Conservation (phyloP, 768 basidiomycete genomes). For the Pisolithus microcarpus region DNA sequence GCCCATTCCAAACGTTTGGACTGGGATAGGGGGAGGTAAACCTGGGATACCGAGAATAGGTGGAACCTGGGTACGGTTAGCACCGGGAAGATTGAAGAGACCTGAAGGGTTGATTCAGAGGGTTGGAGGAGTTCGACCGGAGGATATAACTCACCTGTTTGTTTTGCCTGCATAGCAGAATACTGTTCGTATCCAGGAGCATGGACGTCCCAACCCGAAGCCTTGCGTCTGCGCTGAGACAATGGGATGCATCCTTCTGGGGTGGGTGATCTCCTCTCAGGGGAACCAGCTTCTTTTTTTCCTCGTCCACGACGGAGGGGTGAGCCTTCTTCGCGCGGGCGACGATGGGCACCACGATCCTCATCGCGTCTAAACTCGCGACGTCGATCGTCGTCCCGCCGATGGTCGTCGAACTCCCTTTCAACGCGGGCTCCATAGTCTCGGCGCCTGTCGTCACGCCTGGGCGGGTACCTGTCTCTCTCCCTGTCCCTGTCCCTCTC, state of each 20-base stretch:
- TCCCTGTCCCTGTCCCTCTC: constrained; percentile 31
- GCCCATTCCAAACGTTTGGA: constrained; percentile 81
- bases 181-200: constrained; percentile 95
- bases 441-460: constrained; percentile 46
- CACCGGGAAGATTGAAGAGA: constrained; percentile 93
- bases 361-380: constrained; percentile 41
- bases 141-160: constrained; percentile 44
- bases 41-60: constrained; percentile 78
- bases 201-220: constrained; percentile 94
- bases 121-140: constrained; percentile 3
- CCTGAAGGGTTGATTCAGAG: constrained; percentile 39
- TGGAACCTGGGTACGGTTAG: constrained; percentile 82
- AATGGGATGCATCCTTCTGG: constrained; percentile 41
- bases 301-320: too few relatives aligned
- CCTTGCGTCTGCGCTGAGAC: constrained; percentile 80
- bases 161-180: constrained; percentile 94
- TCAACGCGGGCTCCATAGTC: constrained; percentile 38
- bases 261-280: constrained; percentile 81
- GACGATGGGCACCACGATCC: constrained; percentile 24
- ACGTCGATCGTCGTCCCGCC: constrained; percentile 46
- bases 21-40: constrained; percentile 75
- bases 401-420: constrained; percentile 41
- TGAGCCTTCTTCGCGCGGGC: constrained; percentile 19
- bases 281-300: constrained; percentile 39
- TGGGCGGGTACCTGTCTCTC: constrained; percentile 22